Percentiles rank a stretch among this genome's conserved stretches.
Evolutionary conservation across 2,329 filamentous ascomycete genomes (phyloP).

Genomic region (Penicillium paneum): DNA sequence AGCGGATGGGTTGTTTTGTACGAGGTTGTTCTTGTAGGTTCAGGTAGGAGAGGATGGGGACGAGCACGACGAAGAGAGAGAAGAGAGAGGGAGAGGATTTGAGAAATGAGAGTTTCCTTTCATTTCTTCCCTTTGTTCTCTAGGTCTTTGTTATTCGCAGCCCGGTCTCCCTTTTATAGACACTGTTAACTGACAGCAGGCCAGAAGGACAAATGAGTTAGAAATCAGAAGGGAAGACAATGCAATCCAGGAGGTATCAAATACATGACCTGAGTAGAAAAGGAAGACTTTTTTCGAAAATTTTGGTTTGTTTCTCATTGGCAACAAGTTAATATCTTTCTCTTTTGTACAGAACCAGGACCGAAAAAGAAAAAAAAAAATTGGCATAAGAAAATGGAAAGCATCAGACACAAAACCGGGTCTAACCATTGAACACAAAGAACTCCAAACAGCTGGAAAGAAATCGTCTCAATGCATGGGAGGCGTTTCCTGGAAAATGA

Average conservation of each 20-base stretch:
- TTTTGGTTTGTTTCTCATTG: slow-evolving; percentile 24
- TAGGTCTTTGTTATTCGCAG: background rate
- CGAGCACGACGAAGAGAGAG: background rate
- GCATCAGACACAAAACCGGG: slow-evolving; percentile 6
- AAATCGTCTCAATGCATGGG: slow-evolving; percentile 7
- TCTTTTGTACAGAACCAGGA: slow-evolving; percentile 24
- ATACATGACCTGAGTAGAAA: background rate
- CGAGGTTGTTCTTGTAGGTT: background rate
- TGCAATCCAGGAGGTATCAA: background rate
- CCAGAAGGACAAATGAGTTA: background rate
- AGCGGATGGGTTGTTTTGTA: background rate
- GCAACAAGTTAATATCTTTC: slow-evolving; percentile 18
- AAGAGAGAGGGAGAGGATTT: background rate
- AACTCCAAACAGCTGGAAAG: slow-evolving; percentile 18
- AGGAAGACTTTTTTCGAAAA: slow-evolving; percentile 11
- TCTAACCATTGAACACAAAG: slow-evolving; percentile 18
- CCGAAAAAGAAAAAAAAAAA: slow-evolving; percentile 17
- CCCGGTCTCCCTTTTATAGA: background rate
- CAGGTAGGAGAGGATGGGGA: background rate
- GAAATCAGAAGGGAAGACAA: background rate
- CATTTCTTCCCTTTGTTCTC: background rate
- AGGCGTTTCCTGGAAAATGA: slow-evolving; percentile 7
- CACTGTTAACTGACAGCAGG: background rate
- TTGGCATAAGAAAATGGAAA: slow-evolving; percentile 15
- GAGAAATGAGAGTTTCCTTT: background rate